Evolutionary conservation across 768 basidiomycete species (phyloP), one percentile per base, ranked within the genome.

Genomic region (Pholiota molesta): DNA sequence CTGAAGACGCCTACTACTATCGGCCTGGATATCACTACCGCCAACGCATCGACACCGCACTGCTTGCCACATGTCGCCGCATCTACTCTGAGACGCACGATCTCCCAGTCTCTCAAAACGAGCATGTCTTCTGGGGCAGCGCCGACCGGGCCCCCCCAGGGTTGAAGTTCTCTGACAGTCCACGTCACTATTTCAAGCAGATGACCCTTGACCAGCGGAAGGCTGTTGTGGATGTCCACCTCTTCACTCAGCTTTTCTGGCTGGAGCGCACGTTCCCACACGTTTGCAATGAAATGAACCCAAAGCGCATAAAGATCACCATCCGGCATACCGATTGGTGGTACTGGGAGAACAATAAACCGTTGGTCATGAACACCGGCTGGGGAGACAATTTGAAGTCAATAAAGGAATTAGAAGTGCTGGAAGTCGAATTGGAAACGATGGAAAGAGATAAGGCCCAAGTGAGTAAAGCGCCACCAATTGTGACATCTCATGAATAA

Each of bases 311-410:
- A 17, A 61, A 62, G 33, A 55, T 65, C 14, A 65, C 64, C 31
- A 42, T 65, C 31, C 64, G 64, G 13, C 60, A 61, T n/a, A 42
- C 60, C 5, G 64, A 65, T 49, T 65, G 64, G 64, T 55, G 56
- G 56, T 47, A 17, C 28, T 60, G 59, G 59, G 59, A 60, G 28
- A 44, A n/a, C n/a, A 60, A 60, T 35, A 3, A 11, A 7, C 59
- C 9, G 3, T 31, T 60, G 42, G 28, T 16, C 10, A 42, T 60
- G 52, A 28, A 55, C 0, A 11, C 39, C 11, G 40, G 42, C 26
- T 60, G 52, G 59, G 26, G 28, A 44, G 26, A 59, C 33, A 54
- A 61, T 35, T 26, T 65, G 21, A 58, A 54, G 17, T 11, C 21
- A 21, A 39, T 65, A 5, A 10, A 29, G 14, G 51, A 33, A 2